Conservation (phyloP, 257 asterid species). For the Linderniella brevidens region DNA sequence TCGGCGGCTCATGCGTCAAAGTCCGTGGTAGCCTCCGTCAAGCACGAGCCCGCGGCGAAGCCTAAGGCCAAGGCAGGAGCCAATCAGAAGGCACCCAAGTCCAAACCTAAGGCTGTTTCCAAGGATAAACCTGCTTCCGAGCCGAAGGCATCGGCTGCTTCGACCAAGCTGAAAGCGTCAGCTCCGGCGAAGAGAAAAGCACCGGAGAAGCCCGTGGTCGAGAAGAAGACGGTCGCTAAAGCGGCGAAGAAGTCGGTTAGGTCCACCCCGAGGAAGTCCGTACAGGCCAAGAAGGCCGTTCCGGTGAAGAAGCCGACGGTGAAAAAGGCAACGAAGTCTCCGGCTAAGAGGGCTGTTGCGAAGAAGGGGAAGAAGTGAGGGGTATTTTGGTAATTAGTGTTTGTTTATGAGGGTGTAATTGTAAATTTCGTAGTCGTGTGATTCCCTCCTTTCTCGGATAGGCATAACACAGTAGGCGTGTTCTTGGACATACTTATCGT, state of each 20-base stretch:
- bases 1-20: slow-evolving; percentile 13
- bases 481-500: too few species aligned
- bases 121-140: slow-evolving; percentile 6
- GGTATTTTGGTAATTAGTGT: background rate
- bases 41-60: slow-evolving; percentile 18
- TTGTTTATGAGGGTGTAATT: too few species aligned
- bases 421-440: too few species aligned
- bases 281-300: slow-evolving; percentile 16
- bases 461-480: too few species aligned
- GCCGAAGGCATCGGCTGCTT: slow-evolving; percentile 20
- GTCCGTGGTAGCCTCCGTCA: slow-evolving; percentile 3
- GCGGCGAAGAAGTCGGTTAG: slow-evolving; percentile 29
- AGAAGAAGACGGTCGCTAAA: slow-evolving; percentile 33
- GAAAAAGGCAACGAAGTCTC: slow-evolving; percentile 17
- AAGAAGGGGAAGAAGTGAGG: slow-evolving; percentile 31
- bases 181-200: slow-evolving; percentile 24
- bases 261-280: slow-evolving; percentile 22
- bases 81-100: slow-evolving; percentile 8
- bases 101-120: slow-evolving; percentile 4
- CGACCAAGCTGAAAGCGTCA: slow-evolving; percentile 26
- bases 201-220: slow-evolving; percentile 24
- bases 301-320: slow-evolving; percentile 23
- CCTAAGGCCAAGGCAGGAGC: slow-evolving; percentile 9
- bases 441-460: too few species aligned
- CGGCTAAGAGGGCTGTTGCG: slow-evolving; percentile 21